Evolutionary conservation across 1,284 basidiomycete genomes (phyloP), one percentile per base, ranked within the genome.

Genomic region (Omphalotus olearius): DNA sequence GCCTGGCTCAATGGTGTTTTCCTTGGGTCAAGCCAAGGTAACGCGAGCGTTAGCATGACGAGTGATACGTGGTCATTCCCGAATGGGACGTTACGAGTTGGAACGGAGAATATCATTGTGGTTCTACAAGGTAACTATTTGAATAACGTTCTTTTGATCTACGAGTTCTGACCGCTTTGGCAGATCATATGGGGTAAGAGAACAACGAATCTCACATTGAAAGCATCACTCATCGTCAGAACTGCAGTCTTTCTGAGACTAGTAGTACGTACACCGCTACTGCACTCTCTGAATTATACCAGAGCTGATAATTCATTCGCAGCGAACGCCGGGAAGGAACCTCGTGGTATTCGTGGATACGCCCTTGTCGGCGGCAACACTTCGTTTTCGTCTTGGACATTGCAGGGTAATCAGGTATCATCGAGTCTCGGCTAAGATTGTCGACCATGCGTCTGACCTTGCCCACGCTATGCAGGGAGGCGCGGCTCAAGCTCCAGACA

Each of bases 1-100:
- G 72, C 70, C 7, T 82, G 74, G 70, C 59, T 80, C 28, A 80
- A 80, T 53, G 74, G 73, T 1, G 60, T 69, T 1, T 80, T 77
- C 63, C 62, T 80, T 18, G 78, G 78, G 2, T 75, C 74, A 2
- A 69, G 67, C 47, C 71, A 74, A 60, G 75, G 74, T 26, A 71
- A 56, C 52, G 54, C 73, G 4, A 69, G 71, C 3, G 63, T 73
- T 35, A 76, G 74, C 56, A 36, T 69, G 41, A 71, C 71, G 3
- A 67, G 69, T 1, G 61, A 73, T 56, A 64, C 63, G n/a, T 76
- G 71, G 74, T 59, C 55, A 3, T 66, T 78, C 41, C 69, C 71
- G 1, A 60, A 61, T 6, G 62, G 62, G 6, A 60, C 62, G 13
- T 54, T 79, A 42, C 64, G 61, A 44, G 52, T 67, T 10, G 70